Evolutionary conservation across 305 asterid genomes (phyloP).

Genomic region (Solanum hybrid): DNA sequence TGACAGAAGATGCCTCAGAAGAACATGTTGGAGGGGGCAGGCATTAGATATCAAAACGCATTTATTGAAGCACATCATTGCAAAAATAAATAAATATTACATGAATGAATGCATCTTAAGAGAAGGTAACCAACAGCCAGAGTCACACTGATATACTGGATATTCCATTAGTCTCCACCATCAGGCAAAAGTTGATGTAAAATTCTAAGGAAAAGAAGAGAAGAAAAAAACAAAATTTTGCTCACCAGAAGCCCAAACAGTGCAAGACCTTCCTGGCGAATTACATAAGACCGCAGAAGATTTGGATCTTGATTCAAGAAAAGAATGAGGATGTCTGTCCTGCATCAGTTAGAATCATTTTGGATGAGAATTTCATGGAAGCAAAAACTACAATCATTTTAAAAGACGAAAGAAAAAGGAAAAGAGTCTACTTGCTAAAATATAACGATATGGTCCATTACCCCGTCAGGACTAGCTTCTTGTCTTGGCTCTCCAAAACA

Average conservation of each 20-base stretch:
- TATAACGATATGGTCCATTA: slow-evolving; percentile 29
- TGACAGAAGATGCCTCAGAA: background rate
- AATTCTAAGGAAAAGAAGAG: background rate
- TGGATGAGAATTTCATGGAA: slow-evolving; percentile 2
- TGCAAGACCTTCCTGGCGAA: slow-evolving; percentile 62
- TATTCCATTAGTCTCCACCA: background rate
- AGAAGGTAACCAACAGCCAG: background rate
- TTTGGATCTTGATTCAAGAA: slow-evolving; percentile 69
- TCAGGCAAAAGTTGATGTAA: background rate
- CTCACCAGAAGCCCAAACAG: slow-evolving; percentile 90
- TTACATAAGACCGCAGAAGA: slow-evolving; percentile 67
- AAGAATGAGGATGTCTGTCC: slow-evolving; percentile 94
- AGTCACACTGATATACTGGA: background rate
- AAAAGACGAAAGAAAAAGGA: background rate
- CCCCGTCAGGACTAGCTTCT: slow-evolving; percentile 90
- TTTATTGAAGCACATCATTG: background rate
- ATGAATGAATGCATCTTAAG: background rate
- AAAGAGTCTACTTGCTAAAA: background rate
- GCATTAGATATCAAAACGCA: background rate
- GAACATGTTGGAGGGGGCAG: background rate
- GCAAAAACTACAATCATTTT: background rate
- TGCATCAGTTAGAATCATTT: slow-evolving; percentile 49
- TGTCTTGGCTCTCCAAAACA: slow-evolving; percentile 70
- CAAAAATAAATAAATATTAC: background rate
- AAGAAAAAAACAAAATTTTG: background rate